Evolutionary conservation across 805 yeast genomes (phyloP).

Genomic region (Clavispora fructus): DNA sequence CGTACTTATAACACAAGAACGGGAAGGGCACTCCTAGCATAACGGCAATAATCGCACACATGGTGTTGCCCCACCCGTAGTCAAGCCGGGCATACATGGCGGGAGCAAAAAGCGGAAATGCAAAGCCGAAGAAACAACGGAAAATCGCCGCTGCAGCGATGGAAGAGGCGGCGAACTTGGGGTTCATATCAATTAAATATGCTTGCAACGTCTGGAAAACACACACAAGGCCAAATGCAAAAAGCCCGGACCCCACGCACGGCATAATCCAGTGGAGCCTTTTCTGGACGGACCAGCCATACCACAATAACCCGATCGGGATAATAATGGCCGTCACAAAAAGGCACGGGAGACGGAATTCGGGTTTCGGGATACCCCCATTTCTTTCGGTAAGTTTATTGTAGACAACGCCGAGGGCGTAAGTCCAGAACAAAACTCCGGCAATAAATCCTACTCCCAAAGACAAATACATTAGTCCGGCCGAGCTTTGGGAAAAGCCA

Average conservation of each 20-base stretch:
- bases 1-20: constrained; percentile 28
- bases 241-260: constrained; percentile 30
- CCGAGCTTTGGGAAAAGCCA: constrained; percentile 26
- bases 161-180: constrained; percentile 32
- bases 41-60: constrained; percentile 32
- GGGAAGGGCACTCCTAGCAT: constrained; percentile 37
- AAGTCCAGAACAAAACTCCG: constrained; percentile 31
- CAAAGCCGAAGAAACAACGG: constrained; percentile 34
- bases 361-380: constrained; percentile 33
- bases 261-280: constrained; percentile 37
- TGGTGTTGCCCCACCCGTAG: constrained; percentile 39
- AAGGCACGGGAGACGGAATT: constrained; percentile 33
- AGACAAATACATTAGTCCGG: constrained; percentile 36
- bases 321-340: constrained; percentile 27
- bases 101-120: constrained; percentile 35
- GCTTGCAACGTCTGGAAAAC: constrained; percentile 35
- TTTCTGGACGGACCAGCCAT: constrained; percentile 36
- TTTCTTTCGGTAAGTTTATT: constrained; percentile 19
- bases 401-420: constrained; percentile 21
- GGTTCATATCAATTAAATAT: constrained; percentile 37
- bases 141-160: constrained; percentile 40
- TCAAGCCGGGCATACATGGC: constrained; percentile 28
- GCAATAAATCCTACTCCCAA: constrained; percentile 33
- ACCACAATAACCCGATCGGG: constrained; percentile 35
- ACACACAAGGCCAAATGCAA: constrained; percentile 32